phyloP scores from a whole-genome alignment of 2,329 filamentous ascomycete species.

The Aspergillus floridensis region DNA sequence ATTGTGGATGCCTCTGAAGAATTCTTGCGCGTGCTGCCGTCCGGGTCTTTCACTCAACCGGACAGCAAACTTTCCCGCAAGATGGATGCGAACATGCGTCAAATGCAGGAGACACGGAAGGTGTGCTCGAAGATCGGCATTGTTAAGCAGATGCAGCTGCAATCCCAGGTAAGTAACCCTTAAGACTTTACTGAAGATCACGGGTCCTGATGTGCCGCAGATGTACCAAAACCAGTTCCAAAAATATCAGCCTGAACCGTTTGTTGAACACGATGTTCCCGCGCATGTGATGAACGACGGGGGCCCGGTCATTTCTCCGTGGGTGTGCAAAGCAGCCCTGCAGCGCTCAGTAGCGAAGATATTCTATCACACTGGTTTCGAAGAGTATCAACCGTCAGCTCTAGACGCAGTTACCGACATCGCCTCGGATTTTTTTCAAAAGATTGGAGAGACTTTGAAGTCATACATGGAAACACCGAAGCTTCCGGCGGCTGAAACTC shows the following conservation, averaged over 20 bases:
- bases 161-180: slow-evolving; percentile 70
- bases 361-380: slow-evolving; percentile 93
- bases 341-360: slow-evolving; percentile 91
- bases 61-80: slow-evolving; percentile 71
- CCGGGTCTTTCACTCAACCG: slow-evolving; percentile 72
- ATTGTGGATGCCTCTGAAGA: slow-evolving; percentile 86
- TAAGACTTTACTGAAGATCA: neutral
- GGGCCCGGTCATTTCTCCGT: slow-evolving; percentile 80
- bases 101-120: slow-evolving; percentile 96
- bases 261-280: slow-evolving; percentile 80
- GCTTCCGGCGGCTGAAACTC: slow-evolving; percentile 54
- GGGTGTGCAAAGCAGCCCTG: slow-evolving; percentile 76
- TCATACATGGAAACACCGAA: slow-evolving; percentile 82
- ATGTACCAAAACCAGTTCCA: slow-evolving; percentile 98
- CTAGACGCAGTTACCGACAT: slow-evolving; percentile 87
- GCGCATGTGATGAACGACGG: slow-evolving; percentile 87
- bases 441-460: slow-evolving; percentile 75
- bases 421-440: slow-evolving; percentile 83
- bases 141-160: slow-evolving; percentile 99
- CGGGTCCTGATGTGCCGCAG: slow-evolving; percentile 44
- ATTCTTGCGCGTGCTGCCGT: slow-evolving; percentile 72
- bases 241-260: slow-evolving; percentile 88
- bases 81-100: slow-evolving; percentile 85
- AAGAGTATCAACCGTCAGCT: slow-evolving; percentile 93
- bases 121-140: slow-evolving; percentile 94